Percentiles rank a stretch among this genome's conserved stretches.
These are phyloP conservation scores for Lachancea sp. DNA, from an alignment of 805 yeast genomes.

Conservation along the genomic window DNA sequence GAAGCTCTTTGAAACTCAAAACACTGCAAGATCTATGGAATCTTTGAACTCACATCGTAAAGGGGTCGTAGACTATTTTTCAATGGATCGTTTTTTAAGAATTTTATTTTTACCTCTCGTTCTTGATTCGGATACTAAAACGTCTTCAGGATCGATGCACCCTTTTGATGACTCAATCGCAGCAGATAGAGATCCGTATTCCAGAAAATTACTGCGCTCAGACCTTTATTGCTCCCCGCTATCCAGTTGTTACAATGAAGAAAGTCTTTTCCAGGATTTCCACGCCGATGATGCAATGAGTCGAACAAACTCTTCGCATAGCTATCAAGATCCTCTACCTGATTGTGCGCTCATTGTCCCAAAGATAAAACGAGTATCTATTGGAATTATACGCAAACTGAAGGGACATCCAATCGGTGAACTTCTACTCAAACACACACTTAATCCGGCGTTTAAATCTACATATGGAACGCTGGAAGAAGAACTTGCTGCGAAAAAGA, in stretches of 20 bases:
- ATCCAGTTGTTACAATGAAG: slow-evolving; percentile 10
- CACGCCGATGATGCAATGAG: not conserved
- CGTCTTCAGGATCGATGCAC: slow-evolving; percentile 2
- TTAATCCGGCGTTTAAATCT: slow-evolving; percentile 13
- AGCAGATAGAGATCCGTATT: not conserved
- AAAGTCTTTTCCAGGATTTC: slow-evolving; percentile 2
- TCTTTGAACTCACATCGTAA: not conserved
- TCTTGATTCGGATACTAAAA: slow-evolving; percentile 9
- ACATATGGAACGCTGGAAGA: slow-evolving; percentile 8
- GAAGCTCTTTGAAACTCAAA: slow-evolving; percentile 8
- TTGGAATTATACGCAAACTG: slow-evolving; percentile 16
- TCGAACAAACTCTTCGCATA: not conserved
- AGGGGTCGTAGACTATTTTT: slow-evolving; percentile 5
- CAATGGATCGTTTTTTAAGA: slow-evolving; percentile 7
- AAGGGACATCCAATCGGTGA: slow-evolving; percentile 22
- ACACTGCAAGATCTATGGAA: slow-evolving; percentile 7
- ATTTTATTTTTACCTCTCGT: slow-evolving; percentile 16
- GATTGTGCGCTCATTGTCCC: slow-evolving; percentile 1
- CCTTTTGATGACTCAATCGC: not conserved
- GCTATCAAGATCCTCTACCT: not conserved
- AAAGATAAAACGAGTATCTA: slow-evolving; percentile 13
- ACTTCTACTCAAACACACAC: slow-evolving; percentile 12
- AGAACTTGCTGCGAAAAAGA: slow-evolving; percentile 7
- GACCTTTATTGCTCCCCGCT: slow-evolving; percentile 6
- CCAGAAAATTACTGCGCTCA: not conserved